phyloP scores from a whole-genome alignment of 2,329 filamentous ascomycete species.

The Bipolaris victoriae region DNA sequence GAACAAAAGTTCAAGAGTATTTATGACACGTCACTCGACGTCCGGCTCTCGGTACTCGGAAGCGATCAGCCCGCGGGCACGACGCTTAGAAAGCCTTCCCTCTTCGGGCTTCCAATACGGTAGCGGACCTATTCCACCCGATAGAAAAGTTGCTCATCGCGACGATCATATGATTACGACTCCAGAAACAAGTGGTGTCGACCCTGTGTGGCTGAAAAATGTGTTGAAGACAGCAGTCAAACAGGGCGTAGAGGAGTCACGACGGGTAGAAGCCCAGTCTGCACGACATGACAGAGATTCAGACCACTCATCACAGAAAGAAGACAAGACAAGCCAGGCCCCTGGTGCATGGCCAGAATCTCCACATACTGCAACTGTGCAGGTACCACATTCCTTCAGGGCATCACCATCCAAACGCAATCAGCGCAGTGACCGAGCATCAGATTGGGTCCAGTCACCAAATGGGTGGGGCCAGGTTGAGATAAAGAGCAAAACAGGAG shows the following conservation, averaged over 20 bases:
- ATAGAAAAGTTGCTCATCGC: conserved; percentile 4
- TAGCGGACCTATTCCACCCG: conserved; percentile 32
- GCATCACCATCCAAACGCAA: not conserved
- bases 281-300: not conserved
- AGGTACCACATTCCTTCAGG: not conserved
- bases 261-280: conserved; percentile 5
- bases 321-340: conserved; percentile 15
- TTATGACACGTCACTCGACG: not conserved
- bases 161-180: not conserved
- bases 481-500: conserved; percentile 5
- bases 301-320: not conserved
- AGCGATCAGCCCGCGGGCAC: conserved; percentile 18
- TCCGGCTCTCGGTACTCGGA: conserved; percentile 15
- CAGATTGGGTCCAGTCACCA: conserved; percentile 12
- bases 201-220: conserved; percentile 25
- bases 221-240: conserved; percentile 30
- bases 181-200: conserved; percentile 10
- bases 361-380: conserved; percentile 4
- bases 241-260: conserved; percentile 29
- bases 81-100: conserved; percentile 9
- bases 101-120: conserved; percentile 34
- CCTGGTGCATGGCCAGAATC: conserved; percentile 38
- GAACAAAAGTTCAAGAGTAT: not conserved
- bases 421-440: not conserved
- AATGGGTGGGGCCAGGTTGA: conserved; percentile 7